Conservation (phyloP, 805 yeast species). For the Sugiyamaella boreocaroliniensis region DNA sequence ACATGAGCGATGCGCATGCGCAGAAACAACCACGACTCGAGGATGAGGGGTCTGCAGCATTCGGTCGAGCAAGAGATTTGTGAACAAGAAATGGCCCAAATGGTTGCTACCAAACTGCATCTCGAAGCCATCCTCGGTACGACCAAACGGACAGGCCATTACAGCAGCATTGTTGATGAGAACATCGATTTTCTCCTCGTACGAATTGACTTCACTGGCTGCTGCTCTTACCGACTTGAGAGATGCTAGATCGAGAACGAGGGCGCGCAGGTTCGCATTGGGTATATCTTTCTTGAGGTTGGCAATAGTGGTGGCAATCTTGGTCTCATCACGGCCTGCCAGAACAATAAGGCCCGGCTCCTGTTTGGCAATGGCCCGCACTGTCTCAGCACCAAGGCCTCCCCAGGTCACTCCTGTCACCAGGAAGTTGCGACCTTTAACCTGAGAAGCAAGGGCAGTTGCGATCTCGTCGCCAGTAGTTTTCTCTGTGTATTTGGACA, state of each 20-base stretch:
- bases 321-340: conserved; percentile 5
- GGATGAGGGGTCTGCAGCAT: conserved; percentile 1
- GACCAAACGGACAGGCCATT: conserved; percentile 63
- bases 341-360: conserved; percentile 8
- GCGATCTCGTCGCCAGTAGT: conserved; percentile 8
- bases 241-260: conserved; percentile 13
- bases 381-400: conserved; percentile 15
- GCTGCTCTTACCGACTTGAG: conserved; percentile 13
- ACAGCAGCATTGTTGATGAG: conserved; percentile 75
- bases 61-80: conserved; percentile 33
- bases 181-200: conserved; percentile 40
- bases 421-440: conserved; percentile 9
- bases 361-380: conserved; percentile 2
- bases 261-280: conserved; percentile 1
- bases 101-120: conserved; percentile 74
- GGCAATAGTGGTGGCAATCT: conserved; percentile 7
- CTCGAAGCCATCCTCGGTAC: conserved; percentile 66
- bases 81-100: conserved; percentile 64
- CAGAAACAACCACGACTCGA: conserved; percentile 4
- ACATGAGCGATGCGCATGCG: conserved; percentile 1
- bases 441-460: neutral
- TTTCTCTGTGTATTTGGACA: neutral
- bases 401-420: conserved; percentile 14
- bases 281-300: conserved; percentile 7
- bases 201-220: conserved; percentile 11